Base-by-base conservation (phyloP, 2,329 filamentous ascomycete species). In the Clarireedia sp. region DNA sequence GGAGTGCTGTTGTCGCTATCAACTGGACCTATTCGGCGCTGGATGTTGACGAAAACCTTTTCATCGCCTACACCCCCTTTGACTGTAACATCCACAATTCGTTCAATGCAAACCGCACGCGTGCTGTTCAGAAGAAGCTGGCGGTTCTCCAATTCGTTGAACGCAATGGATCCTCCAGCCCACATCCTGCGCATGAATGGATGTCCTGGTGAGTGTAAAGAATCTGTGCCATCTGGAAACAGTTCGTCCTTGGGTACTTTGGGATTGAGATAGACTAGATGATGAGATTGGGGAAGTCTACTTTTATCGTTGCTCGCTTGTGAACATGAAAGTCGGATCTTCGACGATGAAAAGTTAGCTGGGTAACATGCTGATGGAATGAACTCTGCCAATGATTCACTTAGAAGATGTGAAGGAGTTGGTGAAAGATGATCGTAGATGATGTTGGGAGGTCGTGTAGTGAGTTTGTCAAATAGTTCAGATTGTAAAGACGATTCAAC, bases 251-350 rank as follows among this genome's bases (percentile, higher is more conserved):
- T 73, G 0, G 79, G 75, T 17, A 86, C 74, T 59, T 83, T 80
- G 10, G 87, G 80, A 57, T 90, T 89, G 72, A 96, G 96, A 74
- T 95, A 95, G 61, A 92, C 82, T 37, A 96, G 77, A 69, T 96
- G 90, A 68, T 95, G 85, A 37, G 86, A 87, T 29, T 80, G 76
- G 0, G 85, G 83, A 6, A 68, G 46, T 5, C 33, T n/a, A 29
- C 44, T 6, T 24, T 19, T 17, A 23, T 51, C 33, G 16, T 45
- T 46, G 17, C 44, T 36, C 19, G 37, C 46, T 43, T 55, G 10
- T 26, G 52, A 14, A n/a, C 19, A 43, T 2, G 55, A 60, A 17
- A 58, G 47, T n/a, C 17, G 24, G 16, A 71, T 58, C 9, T 62
- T 46, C 48, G 54, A 44, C 49, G 45, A 23, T 23, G 29, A 47